A percentile compares a stretch with the other conserved stretches of the same genome.
phyloP scores from a whole-genome alignment of 2,329 filamentous ascomycete genomes.

The Chaetothyriales sp. region DNA sequence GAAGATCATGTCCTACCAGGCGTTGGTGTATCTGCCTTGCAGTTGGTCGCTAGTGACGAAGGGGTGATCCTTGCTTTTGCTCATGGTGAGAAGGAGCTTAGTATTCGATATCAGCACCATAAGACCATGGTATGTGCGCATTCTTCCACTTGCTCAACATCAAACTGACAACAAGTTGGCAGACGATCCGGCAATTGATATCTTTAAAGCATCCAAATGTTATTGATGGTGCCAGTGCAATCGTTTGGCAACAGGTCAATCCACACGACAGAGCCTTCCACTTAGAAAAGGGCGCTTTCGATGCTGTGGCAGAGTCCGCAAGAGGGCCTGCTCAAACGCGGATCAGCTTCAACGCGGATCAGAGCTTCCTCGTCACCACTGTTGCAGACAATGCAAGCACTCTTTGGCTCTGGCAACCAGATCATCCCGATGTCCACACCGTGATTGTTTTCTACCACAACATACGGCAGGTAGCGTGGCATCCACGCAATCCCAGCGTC shows the following conservation, averaged over 20 bases:
- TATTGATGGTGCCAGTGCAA: slow-evolving; percentile 8
- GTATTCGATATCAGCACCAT: slow-evolving; percentile 7
- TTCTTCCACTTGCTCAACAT: neutral
- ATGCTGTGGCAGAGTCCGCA: slow-evolving; percentile 1
- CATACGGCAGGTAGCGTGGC: slow-evolving; percentile 10
- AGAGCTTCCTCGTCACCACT: slow-evolving; percentile 8
- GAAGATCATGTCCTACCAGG: slow-evolving; percentile 5
- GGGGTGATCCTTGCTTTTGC: slow-evolving; percentile 6
- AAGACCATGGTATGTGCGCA: slow-evolving; percentile 2
- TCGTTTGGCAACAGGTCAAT: slow-evolving; percentile 12
- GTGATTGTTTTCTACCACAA: slow-evolving; percentile 9
- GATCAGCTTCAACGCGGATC: slow-evolving; percentile 8
- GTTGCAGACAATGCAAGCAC: slow-evolving; percentile 5
- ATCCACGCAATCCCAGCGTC: slow-evolving; percentile 7
- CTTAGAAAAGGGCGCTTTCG: slow-evolving; percentile 8
- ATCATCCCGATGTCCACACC: slow-evolving; percentile 1
- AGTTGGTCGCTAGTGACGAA: slow-evolving; percentile 4
- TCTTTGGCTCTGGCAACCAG: slow-evolving; percentile 10
- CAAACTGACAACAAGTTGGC: neutral
- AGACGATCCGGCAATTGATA: neutral
- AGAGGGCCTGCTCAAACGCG: slow-evolving; percentile 1
- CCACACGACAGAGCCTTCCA: slow-evolving; percentile 2
- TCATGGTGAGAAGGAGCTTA: slow-evolving; percentile 9
- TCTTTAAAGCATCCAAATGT: slow-evolving; percentile 7
- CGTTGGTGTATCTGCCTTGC: slow-evolving; percentile 6